Percentiles rank a stretch among this genome's conserved stretches.
These are phyloP conservation scores for Sarocladiaceae sp. DNA, from an alignment of 2,329 filamentous ascomycete species.

Conservation along the genomic window DNA sequence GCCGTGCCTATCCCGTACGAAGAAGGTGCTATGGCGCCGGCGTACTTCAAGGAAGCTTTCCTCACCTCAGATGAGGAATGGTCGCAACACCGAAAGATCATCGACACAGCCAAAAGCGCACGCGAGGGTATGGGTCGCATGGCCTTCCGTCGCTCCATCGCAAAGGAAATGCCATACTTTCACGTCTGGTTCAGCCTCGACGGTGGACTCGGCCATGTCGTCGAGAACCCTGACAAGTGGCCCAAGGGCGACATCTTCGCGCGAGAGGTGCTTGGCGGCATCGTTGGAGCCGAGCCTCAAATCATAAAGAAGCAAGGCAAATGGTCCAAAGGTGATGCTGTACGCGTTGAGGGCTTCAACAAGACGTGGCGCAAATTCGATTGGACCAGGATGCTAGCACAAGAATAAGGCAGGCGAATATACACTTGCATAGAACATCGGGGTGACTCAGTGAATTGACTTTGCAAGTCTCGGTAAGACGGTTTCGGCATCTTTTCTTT, in stretches of 20 bases:
- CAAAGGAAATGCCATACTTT: slow-evolving; percentile 97
- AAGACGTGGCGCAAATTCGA: slow-evolving; percentile 90
- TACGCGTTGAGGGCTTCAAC: slow-evolving; percentile 69
- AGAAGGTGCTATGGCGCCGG: slow-evolving; percentile 84
- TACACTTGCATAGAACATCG: too few species aligned
- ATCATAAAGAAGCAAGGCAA: slow-evolving; percentile 84
- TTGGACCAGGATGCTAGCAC: slow-evolving; percentile 58
- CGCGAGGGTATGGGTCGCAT: slow-evolving; percentile 62
- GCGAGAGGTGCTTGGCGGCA: slow-evolving; percentile 83
- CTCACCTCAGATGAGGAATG: slow-evolving; percentile 84
- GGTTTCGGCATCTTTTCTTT: too few species aligned
- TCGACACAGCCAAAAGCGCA: slow-evolving; percentile 69
- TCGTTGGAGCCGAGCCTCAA: slow-evolving; percentile 76
- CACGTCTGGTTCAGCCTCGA: slow-evolving; percentile 94
- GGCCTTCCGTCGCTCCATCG: slow-evolving; percentile 76
- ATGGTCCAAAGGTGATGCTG: slow-evolving; percentile 65
- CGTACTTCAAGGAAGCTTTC: slow-evolving; percentile 94
- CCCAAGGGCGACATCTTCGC: slow-evolving; percentile 90
- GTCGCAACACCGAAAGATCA: slow-evolving; percentile 91
- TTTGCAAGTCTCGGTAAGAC: too few species aligned
- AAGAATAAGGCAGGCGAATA: too few species aligned
- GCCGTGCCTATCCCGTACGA: slow-evolving; percentile 85
- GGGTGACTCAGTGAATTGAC: too few species aligned
- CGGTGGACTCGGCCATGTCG: slow-evolving; percentile 84
- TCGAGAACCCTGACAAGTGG: slow-evolving; percentile 82